Base-by-base conservation (phyloP, 768 basidiomycete genomes). In the Guyanaporus albipodus region DNA sequence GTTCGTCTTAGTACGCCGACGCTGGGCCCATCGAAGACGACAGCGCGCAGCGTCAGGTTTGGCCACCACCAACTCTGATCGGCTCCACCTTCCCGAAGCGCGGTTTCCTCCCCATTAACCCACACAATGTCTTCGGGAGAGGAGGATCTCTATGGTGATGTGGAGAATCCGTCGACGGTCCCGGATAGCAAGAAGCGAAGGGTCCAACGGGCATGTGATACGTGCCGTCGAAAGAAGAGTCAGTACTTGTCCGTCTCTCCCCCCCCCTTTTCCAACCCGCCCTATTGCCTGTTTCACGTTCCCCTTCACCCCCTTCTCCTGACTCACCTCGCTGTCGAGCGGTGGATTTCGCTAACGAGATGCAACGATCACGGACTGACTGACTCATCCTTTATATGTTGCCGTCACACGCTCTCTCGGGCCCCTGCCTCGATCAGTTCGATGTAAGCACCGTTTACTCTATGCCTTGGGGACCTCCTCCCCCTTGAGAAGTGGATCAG, bases 191-290 rank as follows among this genome's bases (percentile, higher is more conserved):
- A 90, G 72, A 87, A 86, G 62, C 68, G 87, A 31, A 74, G 80
- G 51, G 76, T 89, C 24, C 85, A 87, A 64, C 69, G 88, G 23
- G 88, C 88, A 7, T 92, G 90, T 60, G 89, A 91, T 58, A 76
- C 82, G 0, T 92, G 90, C 60, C 73, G 90, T 29, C 73, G 87
- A 47, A 91, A 91, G 74, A 93, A 93, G 70, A 82, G 87, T 84
- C 48, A 52, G 78, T 66, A 24, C 14, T 10, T 7, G 38, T 12
- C 39, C 47, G n/a, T 26, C 3, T n/a, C 4, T 14, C 42, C 38
- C 33, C 18, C 19, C 34, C 21, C 18, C 33, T 15, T 8, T 19
- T 31, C n/a, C 12, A 19, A n/a, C n/a, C n/a, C n/a, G n/a, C n/a
- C n/a, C n/a, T n/a, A n/a, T n/a, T n/a, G n/a, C n/a, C n/a, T n/a